Base-by-base conservation (phyloP, 1,284 basidiomycete genomes). In the Omphalotus olearius region DNA sequence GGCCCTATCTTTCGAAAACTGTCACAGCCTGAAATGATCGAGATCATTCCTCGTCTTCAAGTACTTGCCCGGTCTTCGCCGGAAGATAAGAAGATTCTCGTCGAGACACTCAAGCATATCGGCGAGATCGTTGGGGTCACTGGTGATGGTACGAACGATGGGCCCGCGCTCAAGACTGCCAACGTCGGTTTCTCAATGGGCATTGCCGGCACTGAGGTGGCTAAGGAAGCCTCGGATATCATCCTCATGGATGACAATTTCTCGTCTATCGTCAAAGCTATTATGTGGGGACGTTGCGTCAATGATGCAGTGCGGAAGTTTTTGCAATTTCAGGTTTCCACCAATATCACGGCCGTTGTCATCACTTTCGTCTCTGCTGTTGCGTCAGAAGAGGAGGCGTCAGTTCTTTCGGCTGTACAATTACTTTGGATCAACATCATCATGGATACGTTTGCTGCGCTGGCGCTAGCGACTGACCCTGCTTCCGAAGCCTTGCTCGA, bases 171-270 rank as follows among this genome's bases (percentile, higher is more conserved):
- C 61, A 98, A 97, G 76, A 90, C 91, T 2, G 92, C 93, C 28
- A 79, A 96, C 59, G 92, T 97, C 41, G 93, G 93, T 38, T 97
- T 96, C 72, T 93, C 92, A 13, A 99, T 99, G 97, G 97, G 97
- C 66, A 93, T 99, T 60, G 87, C 95, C 38, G 97, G 97, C 36
- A 99, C 97, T 1, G 97, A 99, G 66, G 94, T 99, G 18, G 97
- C 97, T 48, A 98, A 99, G 72, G 95, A 98, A 69, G 97, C 97
- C 1, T 98, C 94, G 7, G 97, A 99, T 65, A 98, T 99, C 64
- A 96, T 99, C 61, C 82, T 99, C 45, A 97, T 98, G 93, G 90
- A 94, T 65, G 96, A 98, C 72, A 97, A 98, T 68, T 98, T 99
- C 67, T 77, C 91, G 7, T 94, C 91, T 14, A 96, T 99, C 65